Base-by-base conservation (phyloP, 192 early-diverging fungal genomes). In the Thoreauomyces humboldtii region DNA sequence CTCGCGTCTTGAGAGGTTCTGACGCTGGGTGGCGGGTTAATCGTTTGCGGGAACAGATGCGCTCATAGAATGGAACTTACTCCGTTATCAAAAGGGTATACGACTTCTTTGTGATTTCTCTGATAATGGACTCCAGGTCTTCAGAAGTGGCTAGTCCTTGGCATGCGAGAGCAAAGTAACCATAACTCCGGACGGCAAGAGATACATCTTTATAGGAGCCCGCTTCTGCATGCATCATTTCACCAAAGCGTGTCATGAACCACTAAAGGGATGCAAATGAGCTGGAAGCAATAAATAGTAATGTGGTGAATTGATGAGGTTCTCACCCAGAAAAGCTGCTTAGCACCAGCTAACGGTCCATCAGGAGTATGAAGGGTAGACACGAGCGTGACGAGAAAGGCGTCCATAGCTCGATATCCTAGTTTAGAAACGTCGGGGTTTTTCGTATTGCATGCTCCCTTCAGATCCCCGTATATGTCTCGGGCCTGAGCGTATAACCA, bases 151-250 rank as follows among this genome's bases (percentile, higher is more conserved):
- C 65, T 5, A 80, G 71, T n/a, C 60, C 59, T 37, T 73, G 85
- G 58, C 77, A 84, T 17, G 80, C 82, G 12, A 69, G 73, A 0
- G 87, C 80, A 63, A 91, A 84, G 50, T 86, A 80, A 6, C 89
- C 89, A 52, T 86, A 80, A 19, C 85, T 86, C 54, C 84, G 78
- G 44, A 91, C 78, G n/a, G 85, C 85, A 0, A 87, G 71, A 2
- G 88, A 87, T 22, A 88, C 57, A 29, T 77, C 77, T 35, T 71
- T 77, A 27, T 74, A 73, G 52, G 63, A 60, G 50, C 58, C 71
- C 28, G 36, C 46, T 22, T 61, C 54, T 60, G 43, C 31, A 25
- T 34, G 48, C 50, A 65, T 67, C 28, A 59, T 66, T 17, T 38
- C 67, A 33, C 67, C 79, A 55, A 89, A 47, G 2, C 46, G 48